These are phyloP conservation scores for Malus sylvestris DNA, from an alignment of 306 rosid genomes.

Conservation along the genomic window DNA sequence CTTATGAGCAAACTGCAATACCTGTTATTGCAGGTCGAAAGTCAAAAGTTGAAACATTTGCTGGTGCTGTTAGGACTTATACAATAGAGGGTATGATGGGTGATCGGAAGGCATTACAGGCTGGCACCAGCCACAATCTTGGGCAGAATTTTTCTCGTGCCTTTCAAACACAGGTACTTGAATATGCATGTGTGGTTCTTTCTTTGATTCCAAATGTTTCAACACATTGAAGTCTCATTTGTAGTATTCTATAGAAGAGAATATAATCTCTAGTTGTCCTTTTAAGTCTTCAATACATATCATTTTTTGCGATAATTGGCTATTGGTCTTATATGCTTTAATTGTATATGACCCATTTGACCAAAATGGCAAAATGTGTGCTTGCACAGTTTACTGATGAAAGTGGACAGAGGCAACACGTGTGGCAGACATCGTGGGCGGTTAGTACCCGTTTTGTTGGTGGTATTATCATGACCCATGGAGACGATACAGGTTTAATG, in stretches of 20 bases:
- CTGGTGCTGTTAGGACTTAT: conserved; percentile 87
- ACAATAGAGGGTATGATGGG: conserved; percentile 99
- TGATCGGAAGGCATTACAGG: conserved; percentile 90
- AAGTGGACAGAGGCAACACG: conserved; percentile 67
- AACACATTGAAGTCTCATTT: not conserved
- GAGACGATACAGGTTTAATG: conserved; percentile 92
- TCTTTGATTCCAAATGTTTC: not conserved
- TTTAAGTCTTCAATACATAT: not conserved
- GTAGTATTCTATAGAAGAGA: too few species aligned
- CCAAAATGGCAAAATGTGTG: conserved; percentile 21
- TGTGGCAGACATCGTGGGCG: conserved; percentile 99
- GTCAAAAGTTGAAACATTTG: conserved; percentile 94
- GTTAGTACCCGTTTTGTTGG: conserved; percentile 96
- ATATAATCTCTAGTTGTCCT: not conserved
- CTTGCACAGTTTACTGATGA: conserved; percentile 84
- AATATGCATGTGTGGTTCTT: not conserved
- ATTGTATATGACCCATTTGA: conserved; percentile 18
- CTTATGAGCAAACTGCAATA: conserved; percentile 85
- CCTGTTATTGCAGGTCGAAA: conserved; percentile 95
- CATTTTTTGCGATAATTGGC: not conserved
- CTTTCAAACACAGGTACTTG: conserved; percentile 77
- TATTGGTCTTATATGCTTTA: not conserved
- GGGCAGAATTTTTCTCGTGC: conserved; percentile 96
- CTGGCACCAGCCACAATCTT: conserved; percentile 98
- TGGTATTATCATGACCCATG: conserved; percentile 95